phyloP scores from a whole-genome alignment of 768 basidiomycete genomes.

The Suillus tomentosus region DNA sequence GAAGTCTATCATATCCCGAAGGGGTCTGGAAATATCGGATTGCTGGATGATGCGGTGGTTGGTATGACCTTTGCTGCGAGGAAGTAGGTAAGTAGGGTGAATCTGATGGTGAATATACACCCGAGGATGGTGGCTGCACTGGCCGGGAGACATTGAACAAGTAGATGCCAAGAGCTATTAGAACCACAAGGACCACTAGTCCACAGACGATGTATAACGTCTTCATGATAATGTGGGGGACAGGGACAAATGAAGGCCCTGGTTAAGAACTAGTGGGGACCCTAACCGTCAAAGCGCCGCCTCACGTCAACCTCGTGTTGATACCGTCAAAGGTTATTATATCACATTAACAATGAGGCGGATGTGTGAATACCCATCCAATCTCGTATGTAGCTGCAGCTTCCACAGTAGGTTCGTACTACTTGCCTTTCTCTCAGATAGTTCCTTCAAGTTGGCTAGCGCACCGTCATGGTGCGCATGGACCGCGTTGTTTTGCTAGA shows the following conservation, averaged over 20 bases:
- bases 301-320: background rate
- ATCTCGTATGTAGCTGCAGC: background rate
- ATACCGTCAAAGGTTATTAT: background rate
- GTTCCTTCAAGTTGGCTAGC: conserved; percentile 61
- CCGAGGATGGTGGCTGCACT: background rate
- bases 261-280: background rate
- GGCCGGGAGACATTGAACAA: background rate
- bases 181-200: background rate
- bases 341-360: conserved; percentile 80
- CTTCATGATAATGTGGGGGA: background rate
- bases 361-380: conserved; percentile 47
- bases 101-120: background rate
- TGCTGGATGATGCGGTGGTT: background rate
- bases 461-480: conserved; percentile 66
- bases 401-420: conserved; percentile 54
- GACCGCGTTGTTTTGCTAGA: conserved; percentile 63
- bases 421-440: conserved; percentile 73
- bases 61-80: background rate
- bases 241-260: background rate
- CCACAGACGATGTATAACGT: background rate
- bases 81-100: background rate
- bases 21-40: background rate
- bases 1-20: background rate
- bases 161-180: background rate
- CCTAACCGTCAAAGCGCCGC: background rate